A percentile compares a stretch with the other conserved stretches of the same genome.
phyloP scores from a whole-genome alignment of 2,329 filamentous ascomycete species.

The Fusarium denticulatum region DNA sequence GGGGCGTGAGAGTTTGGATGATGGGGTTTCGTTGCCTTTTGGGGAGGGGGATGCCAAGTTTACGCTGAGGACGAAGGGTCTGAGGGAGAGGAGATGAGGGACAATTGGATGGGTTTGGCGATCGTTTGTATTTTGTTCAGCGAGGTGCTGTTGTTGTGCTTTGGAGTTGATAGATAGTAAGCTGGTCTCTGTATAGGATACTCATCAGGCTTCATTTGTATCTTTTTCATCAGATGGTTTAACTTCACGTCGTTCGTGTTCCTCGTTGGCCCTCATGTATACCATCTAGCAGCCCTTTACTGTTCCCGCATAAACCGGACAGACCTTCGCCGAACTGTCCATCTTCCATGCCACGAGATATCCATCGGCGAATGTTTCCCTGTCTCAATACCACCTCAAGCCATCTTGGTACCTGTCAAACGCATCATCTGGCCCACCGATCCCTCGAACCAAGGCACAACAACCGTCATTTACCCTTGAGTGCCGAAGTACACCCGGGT shows the following conservation, averaged over 20 bases:
- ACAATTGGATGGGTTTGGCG: not conserved
- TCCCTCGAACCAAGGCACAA: not conserved
- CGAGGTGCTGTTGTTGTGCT: constrained; percentile 8
- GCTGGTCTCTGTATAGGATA: not conserved
- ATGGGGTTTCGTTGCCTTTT: constrained; percentile 56
- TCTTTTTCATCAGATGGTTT: not conserved
- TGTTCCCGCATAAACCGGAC: rapidly evolving
- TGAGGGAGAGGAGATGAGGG: constrained; percentile 55
- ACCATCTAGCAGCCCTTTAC: not conserved
- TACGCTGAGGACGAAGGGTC: constrained; percentile 64
- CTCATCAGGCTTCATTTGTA: not conserved
- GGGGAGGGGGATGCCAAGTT: constrained; percentile 57
- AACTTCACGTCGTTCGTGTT: too few species aligned
- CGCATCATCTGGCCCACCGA: not conserved
- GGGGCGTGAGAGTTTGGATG: constrained; percentile 30
- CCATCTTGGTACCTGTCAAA: not conserved
- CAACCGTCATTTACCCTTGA: not conserved
- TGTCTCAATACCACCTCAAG: not conserved
- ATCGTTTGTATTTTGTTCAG: not conserved
- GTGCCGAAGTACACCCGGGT: not conserved
- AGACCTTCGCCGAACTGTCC: not conserved
- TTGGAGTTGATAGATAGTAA: constrained; percentile 1
- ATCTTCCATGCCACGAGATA: not conserved
- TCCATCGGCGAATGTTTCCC: not conserved
- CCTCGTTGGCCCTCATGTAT: not conserved